Evolutionary conservation across 768 basidiomycete genomes (phyloP), one percentile per base, ranked within the genome.

Genomic region (Obba rivulosa): DNA sequence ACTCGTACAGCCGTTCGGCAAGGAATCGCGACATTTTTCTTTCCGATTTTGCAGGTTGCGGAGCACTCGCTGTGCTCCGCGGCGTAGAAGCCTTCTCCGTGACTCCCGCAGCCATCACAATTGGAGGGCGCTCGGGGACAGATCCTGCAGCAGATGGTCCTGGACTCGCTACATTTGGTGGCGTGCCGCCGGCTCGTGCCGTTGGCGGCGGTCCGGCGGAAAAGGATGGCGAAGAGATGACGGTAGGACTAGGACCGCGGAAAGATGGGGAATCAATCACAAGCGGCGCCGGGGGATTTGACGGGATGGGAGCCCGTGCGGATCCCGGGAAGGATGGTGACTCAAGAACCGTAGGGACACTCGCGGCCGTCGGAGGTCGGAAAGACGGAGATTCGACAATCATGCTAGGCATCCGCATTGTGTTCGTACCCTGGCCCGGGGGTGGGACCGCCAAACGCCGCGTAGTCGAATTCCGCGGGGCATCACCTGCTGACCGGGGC

Each of bases 311-410:
- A 24, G 36, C 34, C 9, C 31, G 11, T 3, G 11, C 43, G 11
- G 49, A 48, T 9, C 16, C 25, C 4, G 48, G 37, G 41, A 43
- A 45, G 1, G 54, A 50, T 11, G 57, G 52, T 5, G 55, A 54
- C 3, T 45, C 34, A 16, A 50, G 23, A 10, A 49, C 16, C 11
- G 46, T 49, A 9, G 34, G 8, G 48, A 34, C 22, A 14, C 18
- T 3, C 49, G 48, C 3, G 48, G 46, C 2, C 22, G 40, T 14
- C 1, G 57, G 53, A 11, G 41, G 46, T 21, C 25, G 39, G 55
- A 61, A 61, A 5, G 62, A 61, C 5, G 62, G 62, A 16, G 62
- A 63, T 7, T 56, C 62, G 4, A 64, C 56, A 25, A 59, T 53
- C 54, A 57, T 59, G 11, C 57, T 48, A 2, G 58, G 61, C 57